Evolutionary conservation across 148 eudicot species (phyloP), one percentile per base, ranked within the genome.

Genomic region (Hydrangea macrophylla): DNA sequence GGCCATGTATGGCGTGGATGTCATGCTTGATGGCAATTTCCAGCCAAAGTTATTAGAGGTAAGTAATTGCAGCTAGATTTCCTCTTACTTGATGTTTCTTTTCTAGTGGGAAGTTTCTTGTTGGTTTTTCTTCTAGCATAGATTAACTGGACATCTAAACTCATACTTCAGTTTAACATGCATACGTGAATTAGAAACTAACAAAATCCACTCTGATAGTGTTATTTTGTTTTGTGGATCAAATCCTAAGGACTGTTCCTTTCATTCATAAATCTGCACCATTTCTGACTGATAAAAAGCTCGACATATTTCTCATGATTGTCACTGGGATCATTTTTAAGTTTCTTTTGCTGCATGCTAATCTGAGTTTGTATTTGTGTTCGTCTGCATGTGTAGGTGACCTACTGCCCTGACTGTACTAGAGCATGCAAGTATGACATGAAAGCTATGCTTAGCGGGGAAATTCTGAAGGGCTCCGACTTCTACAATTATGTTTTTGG

Each of bases 1-100:
- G 78, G 99, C 99, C 40, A 89, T 91, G 69, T 94, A 94, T 80
- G 99, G 99, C 12, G 73, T 94, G 24, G 99, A 94, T 81, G 96
- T 94, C 70, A 94, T 94, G 99, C 91, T 94, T 42, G 97, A 87
- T 77, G 32, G 75, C 40, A 71, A 81, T 65, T 87, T 87, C 79
- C 75, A 75, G 71, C 99, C 99, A 18, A 94, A 94, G 75, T 70
- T 94, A 53, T 70, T 94, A 69, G 99, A 94, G 99, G 99, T 94
- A 59, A 23, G 83, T 59, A 35, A 44, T 30, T 23, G 9, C 24
- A 31, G 24, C 24, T 10, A 23, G 22, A 48, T 60, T 33, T 27
- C 55, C 30, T 36, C 48, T 33, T 27, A 37, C 30, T 36, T 62
- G 35, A 24, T 27, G 26, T 17, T 51, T 70, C 55, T 8, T 27